Conservation (phyloP, 2,329 filamentous ascomycete species). For the Decorospora gaudefroyi region DNA sequence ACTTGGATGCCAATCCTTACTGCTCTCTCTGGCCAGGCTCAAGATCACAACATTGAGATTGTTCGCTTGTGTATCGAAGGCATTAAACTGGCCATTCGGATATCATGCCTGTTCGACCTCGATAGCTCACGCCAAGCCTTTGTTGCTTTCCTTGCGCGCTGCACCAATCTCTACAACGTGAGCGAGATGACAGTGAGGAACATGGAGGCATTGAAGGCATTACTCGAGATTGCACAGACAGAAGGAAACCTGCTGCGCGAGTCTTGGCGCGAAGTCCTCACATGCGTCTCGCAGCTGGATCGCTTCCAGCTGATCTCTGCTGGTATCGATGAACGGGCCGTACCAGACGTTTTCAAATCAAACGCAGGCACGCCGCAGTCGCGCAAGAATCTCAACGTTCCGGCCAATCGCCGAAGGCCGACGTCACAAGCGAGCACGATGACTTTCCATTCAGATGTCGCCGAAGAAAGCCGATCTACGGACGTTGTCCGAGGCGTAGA, state of each 20-base stretch:
- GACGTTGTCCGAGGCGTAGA: slow-evolving; percentile 93
- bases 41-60: slow-evolving; percentile 91
- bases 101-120: slow-evolving; percentile 90
- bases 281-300: slow-evolving; percentile 94
- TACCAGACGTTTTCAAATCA: slow-evolving; percentile 83
- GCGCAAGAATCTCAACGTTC: slow-evolving; percentile 69
- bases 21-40: slow-evolving; percentile 87
- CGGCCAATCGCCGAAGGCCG: slow-evolving; percentile 56
- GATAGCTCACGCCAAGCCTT: slow-evolving; percentile 94
- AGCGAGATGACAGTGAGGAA: slow-evolving; percentile 96
- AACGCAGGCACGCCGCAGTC: slow-evolving; percentile 65
- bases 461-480: slow-evolving; percentile 87
- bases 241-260: slow-evolving; percentile 87
- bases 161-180: slow-evolving; percentile 93
- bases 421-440: slow-evolving; percentile 53
- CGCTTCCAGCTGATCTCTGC: slow-evolving; percentile 92
- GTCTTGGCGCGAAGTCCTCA: slow-evolving; percentile 94
- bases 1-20: slow-evolving; percentile 99
- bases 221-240: slow-evolving; percentile 88
- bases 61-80: slow-evolving; percentile 93
- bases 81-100: slow-evolving; percentile 89
- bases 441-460: slow-evolving; percentile 74
- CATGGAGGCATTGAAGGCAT: slow-evolving; percentile 86
- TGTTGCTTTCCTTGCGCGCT: slow-evolving; percentile 87
- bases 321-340: slow-evolving; percentile 87